These are phyloP conservation scores for Davidsoniella neocaledoniae DNA, from an alignment of 2,329 filamentous ascomycete species.

Conservation along the genomic window DNA sequence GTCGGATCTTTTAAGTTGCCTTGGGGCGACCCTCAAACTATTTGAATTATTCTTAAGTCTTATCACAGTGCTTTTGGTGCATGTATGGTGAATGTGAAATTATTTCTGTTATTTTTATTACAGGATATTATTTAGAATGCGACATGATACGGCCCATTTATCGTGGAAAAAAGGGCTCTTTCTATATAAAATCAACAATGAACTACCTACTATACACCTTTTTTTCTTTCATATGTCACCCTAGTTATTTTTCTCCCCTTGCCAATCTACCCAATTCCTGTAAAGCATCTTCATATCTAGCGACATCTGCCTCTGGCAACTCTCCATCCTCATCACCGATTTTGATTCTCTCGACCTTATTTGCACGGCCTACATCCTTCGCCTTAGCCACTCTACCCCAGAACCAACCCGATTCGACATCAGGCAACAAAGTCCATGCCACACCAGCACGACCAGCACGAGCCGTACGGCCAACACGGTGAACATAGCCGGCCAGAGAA, in stretches of 20 bases:
- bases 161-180: too few species aligned
- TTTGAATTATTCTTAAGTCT: too few species aligned
- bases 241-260: neutral
- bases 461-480: constrained; percentile 81
- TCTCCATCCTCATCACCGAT: constrained; percentile 20
- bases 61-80: too few species aligned
- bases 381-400: constrained; percentile 62
- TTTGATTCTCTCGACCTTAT: constrained; percentile 30
- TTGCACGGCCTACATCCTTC: constrained; percentile 27
- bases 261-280: constrained; percentile 47
- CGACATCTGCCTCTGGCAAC: constrained; percentile 31
- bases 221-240: neutral
- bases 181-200: too few species aligned
- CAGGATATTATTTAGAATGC: too few species aligned
- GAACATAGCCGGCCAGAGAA: constrained; percentile 69
- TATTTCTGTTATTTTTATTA: too few species aligned
- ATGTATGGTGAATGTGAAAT: too few species aligned
- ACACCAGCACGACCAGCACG: constrained; percentile 58
- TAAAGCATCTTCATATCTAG: constrained; percentile 39
- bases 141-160: too few species aligned
- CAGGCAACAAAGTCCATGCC: constrained; percentile 75
- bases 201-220: too few species aligned
- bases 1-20: too few species aligned
- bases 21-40: too few species aligned
- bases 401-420: constrained; percentile 80